These are phyloP conservation scores for Scutellaria baicalensis DNA, from an alignment of 257 asterid genomes.

Conservation along the genomic window DNA sequence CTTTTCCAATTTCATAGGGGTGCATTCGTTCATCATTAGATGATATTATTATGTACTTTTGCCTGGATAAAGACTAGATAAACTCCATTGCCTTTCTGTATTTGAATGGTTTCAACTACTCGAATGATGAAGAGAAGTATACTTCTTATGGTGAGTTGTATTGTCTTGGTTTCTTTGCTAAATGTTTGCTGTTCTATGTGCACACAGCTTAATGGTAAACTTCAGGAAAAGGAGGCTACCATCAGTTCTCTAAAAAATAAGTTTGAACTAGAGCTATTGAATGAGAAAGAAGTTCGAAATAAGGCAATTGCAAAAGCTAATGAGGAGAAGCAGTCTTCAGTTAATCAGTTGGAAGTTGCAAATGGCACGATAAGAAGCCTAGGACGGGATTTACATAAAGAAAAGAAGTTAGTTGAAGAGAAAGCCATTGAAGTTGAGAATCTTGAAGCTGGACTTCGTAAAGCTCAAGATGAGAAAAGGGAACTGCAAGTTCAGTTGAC, in stretches of 20 bases:
- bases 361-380: constrained; percentile 27
- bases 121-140: no score
- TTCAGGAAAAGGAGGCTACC: constrained; percentile 50
- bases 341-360: constrained; percentile 37
- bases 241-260: constrained; percentile 39
- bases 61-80: not conserved
- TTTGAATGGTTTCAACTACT: not conserved
- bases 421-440: constrained; percentile 28
- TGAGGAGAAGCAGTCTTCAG: constrained; percentile 46
- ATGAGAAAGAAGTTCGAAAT: constrained; percentile 43
- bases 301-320: constrained; percentile 41
- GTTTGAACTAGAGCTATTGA: constrained; percentile 44
- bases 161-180: not conserved
- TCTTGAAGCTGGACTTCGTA: constrained; percentile 41
- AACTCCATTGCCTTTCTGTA: not conserved
- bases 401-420: constrained; percentile 34
- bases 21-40: not conserved
- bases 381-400: constrained; percentile 54
- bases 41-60: not conserved
- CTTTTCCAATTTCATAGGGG: not conserved
- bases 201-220: constrained; percentile 50
- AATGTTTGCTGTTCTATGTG: constrained; percentile 4
- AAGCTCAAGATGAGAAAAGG: constrained; percentile 41
- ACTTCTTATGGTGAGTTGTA: not conserved
- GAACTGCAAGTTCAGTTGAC: constrained; percentile 48